Base-by-base conservation (phyloP, 371 early-diverging fungal species). In the Mortierella sp. region DNA sequence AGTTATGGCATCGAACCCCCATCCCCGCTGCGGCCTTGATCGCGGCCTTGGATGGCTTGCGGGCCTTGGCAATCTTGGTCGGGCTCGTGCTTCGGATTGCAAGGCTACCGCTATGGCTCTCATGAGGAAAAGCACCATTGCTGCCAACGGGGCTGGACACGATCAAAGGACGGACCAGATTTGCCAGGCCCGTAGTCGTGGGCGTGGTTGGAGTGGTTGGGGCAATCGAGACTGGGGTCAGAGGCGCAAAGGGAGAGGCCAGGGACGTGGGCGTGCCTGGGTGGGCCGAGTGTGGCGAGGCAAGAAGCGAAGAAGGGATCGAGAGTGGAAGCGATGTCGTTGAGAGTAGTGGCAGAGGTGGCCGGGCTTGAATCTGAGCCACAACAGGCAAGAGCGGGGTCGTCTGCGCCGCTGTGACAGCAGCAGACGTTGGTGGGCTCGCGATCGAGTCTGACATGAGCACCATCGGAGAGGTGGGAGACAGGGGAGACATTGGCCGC, bases 1-100 rank as follows among this genome's bases (percentile, higher is more conserved):
- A 98, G 81, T 97, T 96, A 57, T 85, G 84, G 70, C 97, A 95
- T 11, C 29, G 53, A 53, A 50, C 52, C 37, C 43, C 51, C 51
- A 37, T 62, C 21, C 43, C 51, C 9, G 62, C 53, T 21, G 52
- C 60, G 1, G 60, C 60, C 46, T 60, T 60, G 62, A 52, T 37
- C 37, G 53, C 28, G 4, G 50, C 50, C 53, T 62, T 52, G 16
- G 51, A 52, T 30, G 53, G 51, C 60, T 60, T 60, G 60, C 60
- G 60, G 28, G n/a, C 53, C 21, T 37, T 52, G 52, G 37, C 18
- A 15, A 30, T 3, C 53, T 50, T 28, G 37, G 50, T 28, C 19
- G n/a, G 19, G 55, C 53, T 51, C 26, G 21, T 19, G 44, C 0
- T 18, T 50, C 26, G 62, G 51, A 21, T 23, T n/a, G n/a, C n/a